Base-by-base conservation (phyloP, 371 early-diverging fungal species). In the Lichtheimia ramosa region DNA sequence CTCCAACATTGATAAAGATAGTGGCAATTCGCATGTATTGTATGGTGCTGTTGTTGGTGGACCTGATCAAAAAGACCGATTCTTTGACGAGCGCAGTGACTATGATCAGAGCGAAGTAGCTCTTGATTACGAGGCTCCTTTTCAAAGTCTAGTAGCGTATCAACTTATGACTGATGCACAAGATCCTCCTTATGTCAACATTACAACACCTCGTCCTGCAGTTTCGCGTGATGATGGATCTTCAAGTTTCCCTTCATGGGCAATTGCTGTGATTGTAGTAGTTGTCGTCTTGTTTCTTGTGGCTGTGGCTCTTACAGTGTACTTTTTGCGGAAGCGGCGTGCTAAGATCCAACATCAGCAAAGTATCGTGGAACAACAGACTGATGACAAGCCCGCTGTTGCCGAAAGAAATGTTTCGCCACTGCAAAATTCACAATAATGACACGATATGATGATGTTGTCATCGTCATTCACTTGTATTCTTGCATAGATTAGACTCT, bases 41-140 rank as follows among this genome's bases (percentile, higher is more conserved):
- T 83, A 83, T 61, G 86, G 86, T 20, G 79, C 79, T 0, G 58
- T 83, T 28, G 83, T 83, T 10, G 83, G 84, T 23, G 84, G 84
- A 15, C 84, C 84, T 0, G 70, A 74, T 51, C 60, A 75, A 27
- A 58, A 75, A 10, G 84, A 85, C 25, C 57, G 68, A 2, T 84
- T 74, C 58, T 51, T 62, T 8, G 83, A 84, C 58, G 51, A 61
- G 5, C 78, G 84, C 15, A 62, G 65, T 23, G 70, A 82, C 43
- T 84, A 71, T 66, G 21, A 56, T n/a, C 79, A 84, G 52, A 74
- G 61, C 18, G 84, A 84, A 64, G 84, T 81, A 14, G 81, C 82
- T 0, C 56, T 39, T 25, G 81, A 82, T 56, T 84, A 84, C 58
- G 81, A 84, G 51, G 81, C 83, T 16, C 79, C 83, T 0, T 73